phyloP scores from a whole-genome alignment of 148 eudicot genomes.

The Diospyros kaki region DNA sequence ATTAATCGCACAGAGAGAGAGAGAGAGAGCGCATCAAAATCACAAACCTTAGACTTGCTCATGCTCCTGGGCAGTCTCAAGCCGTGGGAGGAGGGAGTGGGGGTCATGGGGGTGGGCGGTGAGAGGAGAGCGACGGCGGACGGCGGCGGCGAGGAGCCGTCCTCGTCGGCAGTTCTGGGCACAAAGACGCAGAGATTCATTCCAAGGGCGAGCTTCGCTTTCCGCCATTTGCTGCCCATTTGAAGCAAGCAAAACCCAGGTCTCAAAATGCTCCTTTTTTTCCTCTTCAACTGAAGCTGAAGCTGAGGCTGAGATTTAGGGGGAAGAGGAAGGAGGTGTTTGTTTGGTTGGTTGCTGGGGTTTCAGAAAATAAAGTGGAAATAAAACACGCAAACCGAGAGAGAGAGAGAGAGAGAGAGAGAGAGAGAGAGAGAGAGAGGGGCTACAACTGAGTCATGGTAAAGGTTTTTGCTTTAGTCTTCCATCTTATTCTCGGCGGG shows the following conservation, averaged over 20 bases:
- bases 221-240: slow-evolving; percentile 40
- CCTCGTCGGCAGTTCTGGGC: slow-evolving; percentile 28
- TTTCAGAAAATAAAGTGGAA: background rate
- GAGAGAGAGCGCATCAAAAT: background rate
- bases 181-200: slow-evolving; percentile 26
- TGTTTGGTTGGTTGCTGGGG: too few relatives aligned
- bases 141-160: slow-evolving; percentile 15
- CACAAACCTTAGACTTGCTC: slow-evolving; percentile 40
- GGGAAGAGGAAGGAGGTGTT: slow-evolving; percentile 8
- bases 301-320: background rate
- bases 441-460: slow-evolving; percentile 2
- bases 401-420: background rate
- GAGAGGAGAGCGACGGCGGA: slow-evolving; percentile 22
- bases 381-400: slow-evolving; percentile 11
- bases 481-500: slow-evolving; percentile 5
- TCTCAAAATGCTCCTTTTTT: slow-evolving; percentile 1
- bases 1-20: too few relatives aligned
- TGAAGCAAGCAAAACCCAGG: slow-evolving; percentile 4
- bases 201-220: slow-evolving; percentile 44
- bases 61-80: slow-evolving; percentile 28
- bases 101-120: slow-evolving; percentile 25
- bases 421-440: background rate
- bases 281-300: too few relatives aligned
- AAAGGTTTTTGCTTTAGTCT: background rate
- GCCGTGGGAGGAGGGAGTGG: slow-evolving; percentile 41